These are phyloP conservation scores for Dittrichia graveolens DNA, from an alignment of 129 eudicot species.

Conservation along the genomic window DNA sequence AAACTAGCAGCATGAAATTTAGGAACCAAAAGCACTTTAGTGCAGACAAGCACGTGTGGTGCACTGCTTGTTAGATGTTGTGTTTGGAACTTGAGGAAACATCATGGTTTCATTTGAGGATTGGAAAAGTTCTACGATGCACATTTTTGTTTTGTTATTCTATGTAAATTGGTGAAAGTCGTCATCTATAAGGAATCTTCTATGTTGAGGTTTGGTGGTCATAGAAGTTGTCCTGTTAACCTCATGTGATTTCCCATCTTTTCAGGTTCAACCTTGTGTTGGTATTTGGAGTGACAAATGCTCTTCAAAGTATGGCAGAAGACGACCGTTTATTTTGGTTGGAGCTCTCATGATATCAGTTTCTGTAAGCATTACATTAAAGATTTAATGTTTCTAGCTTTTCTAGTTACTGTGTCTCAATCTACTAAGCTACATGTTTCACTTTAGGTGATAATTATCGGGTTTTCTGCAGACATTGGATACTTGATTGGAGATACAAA, in stretches of 20 bases:
- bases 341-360: conserved; percentile 90
- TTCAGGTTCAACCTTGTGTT: conserved; percentile 99
- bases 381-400: conserved; percentile 1
- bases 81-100: background rate
- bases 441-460: conserved; percentile 88
- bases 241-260: conserved; percentile 17
- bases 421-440: conserved; percentile 43
- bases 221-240: background rate
- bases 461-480: conserved; percentile 99
- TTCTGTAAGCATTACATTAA: conserved; percentile 60
- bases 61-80: background rate
- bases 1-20: too few species aligned
- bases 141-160: conserved; percentile 4
- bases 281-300: conserved; percentile 99
- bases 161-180: conserved; percentile 6
- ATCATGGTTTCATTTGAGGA: background rate
- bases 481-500: conserved; percentile 87
- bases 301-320: conserved; percentile 90
- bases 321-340: conserved; percentile 84
- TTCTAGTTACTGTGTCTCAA: conserved; percentile 8
- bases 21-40: too few species aligned
- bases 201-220: conserved; percentile 23
- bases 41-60: background rate
- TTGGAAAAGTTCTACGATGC: conserved; percentile 9
- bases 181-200: background rate